These are phyloP conservation scores for Phytophthora cryptogea DNA, from an alignment of 352 stramenopile species.

Conservation along the genomic window DNA sequence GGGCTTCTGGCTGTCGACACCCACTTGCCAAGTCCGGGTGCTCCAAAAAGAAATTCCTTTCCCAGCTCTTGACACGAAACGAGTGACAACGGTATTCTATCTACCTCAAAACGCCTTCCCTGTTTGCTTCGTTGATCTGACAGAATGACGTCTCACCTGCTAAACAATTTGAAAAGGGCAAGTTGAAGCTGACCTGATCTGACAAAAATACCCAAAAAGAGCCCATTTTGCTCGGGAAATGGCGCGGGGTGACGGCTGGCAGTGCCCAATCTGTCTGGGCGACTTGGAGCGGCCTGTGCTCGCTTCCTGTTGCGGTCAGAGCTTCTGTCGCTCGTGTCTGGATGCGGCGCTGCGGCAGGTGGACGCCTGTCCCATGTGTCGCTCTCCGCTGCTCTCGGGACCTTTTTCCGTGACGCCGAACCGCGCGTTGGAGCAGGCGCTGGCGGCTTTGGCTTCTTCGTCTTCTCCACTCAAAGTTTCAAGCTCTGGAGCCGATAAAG, in stretches of 20 bases:
- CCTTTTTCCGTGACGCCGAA: slow-evolving; percentile 55
- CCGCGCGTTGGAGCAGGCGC: slow-evolving; percentile 48
- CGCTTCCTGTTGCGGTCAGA: slow-evolving; percentile 65
- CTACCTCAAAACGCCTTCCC: no score
- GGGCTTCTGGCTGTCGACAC: no score
- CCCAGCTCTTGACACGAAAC: no score
- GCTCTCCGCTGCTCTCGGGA: slow-evolving; percentile 50
- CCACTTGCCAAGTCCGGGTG: no score
- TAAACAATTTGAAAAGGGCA: no score
- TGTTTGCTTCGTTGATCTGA: no score
- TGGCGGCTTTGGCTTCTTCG: slow-evolving; percentile 25
- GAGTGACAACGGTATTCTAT: no score
- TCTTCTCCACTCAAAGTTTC: slow-evolving; percentile 2
- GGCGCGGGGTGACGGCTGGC: slow-evolving; percentile 27
- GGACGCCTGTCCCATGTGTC: slow-evolving; percentile 65
- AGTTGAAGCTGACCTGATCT: no score
- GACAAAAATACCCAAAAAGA: not conserved
- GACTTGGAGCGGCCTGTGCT: slow-evolving; percentile 52
- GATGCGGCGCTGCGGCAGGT: slow-evolving; percentile 40
- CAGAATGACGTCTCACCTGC: no score
- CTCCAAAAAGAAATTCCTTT: no score
- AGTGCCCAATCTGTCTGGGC: slow-evolving; percentile 63
- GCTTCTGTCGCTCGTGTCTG: slow-evolving; percentile 65
- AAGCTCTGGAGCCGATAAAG: slow-evolving; percentile 18
- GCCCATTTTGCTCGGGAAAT: slow-evolving; percentile 19